Evolutionary conservation across 441 rosid species (phyloP).

Genomic region (Hura crepitans): DNA sequence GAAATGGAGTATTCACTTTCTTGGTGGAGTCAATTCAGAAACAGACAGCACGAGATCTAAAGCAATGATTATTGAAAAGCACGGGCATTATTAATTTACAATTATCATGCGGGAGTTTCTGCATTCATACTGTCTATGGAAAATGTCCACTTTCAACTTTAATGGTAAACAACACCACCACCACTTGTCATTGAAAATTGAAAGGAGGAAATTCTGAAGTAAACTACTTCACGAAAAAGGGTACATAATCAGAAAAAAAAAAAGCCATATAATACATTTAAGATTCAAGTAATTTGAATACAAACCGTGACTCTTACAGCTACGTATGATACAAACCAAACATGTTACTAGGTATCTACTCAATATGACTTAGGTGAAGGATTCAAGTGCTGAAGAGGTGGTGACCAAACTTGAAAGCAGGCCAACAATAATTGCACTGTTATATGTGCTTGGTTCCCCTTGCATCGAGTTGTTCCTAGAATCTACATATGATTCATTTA

Average conservation of each 20-base stretch:
- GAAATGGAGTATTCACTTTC: too few species aligned
- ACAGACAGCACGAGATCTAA: background rate
- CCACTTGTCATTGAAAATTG: too few species aligned
- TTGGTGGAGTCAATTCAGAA: conserved; percentile 3
- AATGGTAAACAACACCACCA: background rate
- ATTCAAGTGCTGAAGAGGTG: conserved; percentile 62
- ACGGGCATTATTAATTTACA: background rate
- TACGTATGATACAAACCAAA: background rate
- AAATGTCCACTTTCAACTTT: background rate
- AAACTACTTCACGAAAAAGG: too few species aligned
- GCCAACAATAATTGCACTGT: conserved; percentile 78
- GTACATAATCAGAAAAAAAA: too few species aligned
- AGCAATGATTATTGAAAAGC: background rate
- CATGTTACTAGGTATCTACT: conserved; percentile 12
- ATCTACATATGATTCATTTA: conserved; percentile 68
- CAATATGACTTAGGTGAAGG: conserved; percentile 42
- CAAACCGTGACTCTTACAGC: too few species aligned
- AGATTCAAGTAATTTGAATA: background rate
- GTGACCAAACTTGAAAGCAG: conserved; percentile 83
- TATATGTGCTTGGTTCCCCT: conserved; percentile 91
- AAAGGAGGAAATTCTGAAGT: too few species aligned
- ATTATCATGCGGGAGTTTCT: background rate
- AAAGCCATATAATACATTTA: too few species aligned
- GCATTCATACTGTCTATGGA: background rate
- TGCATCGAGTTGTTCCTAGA: conserved; percentile 78